Percentiles rank a stretch among this genome's conserved stretches.
phyloP scores from a whole-genome alignment of 2,329 filamentous ascomycete species.

The Cladophialophora exuberans region DNA sequence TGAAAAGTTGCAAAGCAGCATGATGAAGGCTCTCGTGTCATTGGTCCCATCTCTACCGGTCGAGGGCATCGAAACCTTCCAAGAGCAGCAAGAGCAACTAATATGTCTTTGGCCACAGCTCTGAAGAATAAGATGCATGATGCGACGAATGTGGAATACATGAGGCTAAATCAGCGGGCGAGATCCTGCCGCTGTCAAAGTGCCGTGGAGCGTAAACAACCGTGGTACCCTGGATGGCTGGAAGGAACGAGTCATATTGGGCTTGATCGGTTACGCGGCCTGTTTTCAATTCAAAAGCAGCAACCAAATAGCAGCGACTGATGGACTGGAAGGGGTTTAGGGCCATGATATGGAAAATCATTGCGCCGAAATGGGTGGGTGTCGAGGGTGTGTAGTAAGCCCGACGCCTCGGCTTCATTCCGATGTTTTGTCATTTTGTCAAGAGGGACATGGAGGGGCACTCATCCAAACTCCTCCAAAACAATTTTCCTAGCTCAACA shows the following conservation, averaged over 20 bases:
- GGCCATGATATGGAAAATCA: background rate
- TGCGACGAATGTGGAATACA: background rate
- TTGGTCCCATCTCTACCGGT: background rate
- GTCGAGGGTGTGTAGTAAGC: background rate
- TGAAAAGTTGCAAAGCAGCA: constrained; percentile 4
- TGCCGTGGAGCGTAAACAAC: too few relatives aligned
- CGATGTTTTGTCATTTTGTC: too few relatives aligned
- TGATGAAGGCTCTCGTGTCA: constrained; percentile 8
- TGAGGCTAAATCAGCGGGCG: constrained; percentile 9
- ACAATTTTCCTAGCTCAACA: too few relatives aligned
- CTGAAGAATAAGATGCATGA: background rate
- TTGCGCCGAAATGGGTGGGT: background rate
- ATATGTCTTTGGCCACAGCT: background rate
- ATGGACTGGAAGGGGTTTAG: too few relatives aligned
- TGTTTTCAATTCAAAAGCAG: too few relatives aligned
- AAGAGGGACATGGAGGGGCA: too few relatives aligned
- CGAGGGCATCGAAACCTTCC: constrained; percentile 4
- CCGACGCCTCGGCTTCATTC: background rate
- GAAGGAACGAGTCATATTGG: too few relatives aligned
- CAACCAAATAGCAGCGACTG: background rate
- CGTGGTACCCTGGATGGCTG: too few relatives aligned
- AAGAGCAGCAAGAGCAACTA: constrained; percentile 3
- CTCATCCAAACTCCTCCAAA: too few relatives aligned
- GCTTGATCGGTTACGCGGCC: constrained; percentile 5
- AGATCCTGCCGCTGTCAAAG: background rate